phyloP scores from a whole-genome alignment of 2,329 filamentous ascomycete genomes.

The Phoma sp. region DNA sequence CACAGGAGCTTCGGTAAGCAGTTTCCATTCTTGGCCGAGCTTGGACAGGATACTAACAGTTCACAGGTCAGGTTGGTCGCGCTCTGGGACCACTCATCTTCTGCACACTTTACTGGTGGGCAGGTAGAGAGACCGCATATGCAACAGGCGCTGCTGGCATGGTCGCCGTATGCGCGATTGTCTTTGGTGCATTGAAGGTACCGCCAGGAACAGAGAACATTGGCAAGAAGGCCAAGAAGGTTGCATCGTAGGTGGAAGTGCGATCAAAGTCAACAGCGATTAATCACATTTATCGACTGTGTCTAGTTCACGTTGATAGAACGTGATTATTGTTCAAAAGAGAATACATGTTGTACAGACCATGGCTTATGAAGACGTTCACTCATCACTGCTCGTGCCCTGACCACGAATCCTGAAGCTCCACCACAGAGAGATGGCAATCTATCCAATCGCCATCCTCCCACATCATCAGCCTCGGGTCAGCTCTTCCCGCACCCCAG shows the following conservation, averaged over 20 bases:
- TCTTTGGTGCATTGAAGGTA: slow-evolving; percentile 73
- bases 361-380: neutral
- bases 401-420: neutral
- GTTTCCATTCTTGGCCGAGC: neutral
- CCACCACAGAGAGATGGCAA: neutral
- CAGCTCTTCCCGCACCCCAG: slow-evolving; percentile 6
- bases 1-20: slow-evolving; percentile 67
- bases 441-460: neutral
- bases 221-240: slow-evolving; percentile 32
- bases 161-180: slow-evolving; percentile 71
- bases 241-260: neutral
- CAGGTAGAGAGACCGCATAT: slow-evolving; percentile 86
- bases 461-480: slow-evolving; percentile 7
- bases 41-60: slow-evolving; percentile 18
- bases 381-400: too few relatives aligned
- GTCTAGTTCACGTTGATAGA: too few relatives aligned
- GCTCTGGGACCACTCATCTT: slow-evolving; percentile 88
- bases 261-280: too few relatives aligned
- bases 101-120: slow-evolving; percentile 98
- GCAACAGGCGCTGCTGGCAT: slow-evolving; percentile 80
- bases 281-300: too few relatives aligned
- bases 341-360: too few relatives aligned
- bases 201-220: slow-evolving; percentile 55
- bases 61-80: slow-evolving; percentile 80
- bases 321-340: too few relatives aligned